Percentiles rank a stretch among this genome's conserved stretches.
phyloP scores from a whole-genome alignment of 2,329 filamentous ascomycete genomes.

The Pseudogymnoascus sp. region DNA sequence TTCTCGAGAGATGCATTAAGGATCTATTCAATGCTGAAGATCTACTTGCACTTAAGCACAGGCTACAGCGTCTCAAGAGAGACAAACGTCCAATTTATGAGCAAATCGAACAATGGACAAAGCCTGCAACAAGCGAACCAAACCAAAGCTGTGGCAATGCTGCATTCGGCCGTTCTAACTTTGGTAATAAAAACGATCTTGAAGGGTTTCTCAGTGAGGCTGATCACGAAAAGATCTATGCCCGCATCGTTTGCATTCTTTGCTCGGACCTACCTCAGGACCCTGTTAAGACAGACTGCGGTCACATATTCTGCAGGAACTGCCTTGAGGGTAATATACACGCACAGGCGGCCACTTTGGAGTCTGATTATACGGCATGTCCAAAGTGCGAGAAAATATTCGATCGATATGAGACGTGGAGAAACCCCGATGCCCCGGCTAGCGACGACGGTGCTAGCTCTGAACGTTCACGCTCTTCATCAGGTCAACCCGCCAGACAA shows the following conservation, averaged over 20 bases:
- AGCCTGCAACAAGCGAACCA: neutral
- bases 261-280: neutral
- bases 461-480: neutral
- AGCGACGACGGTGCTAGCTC: neutral
- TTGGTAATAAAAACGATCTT: neutral
- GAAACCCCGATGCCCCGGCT: neutral
- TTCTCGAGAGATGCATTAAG: constrained; percentile 26
- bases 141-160: neutral
- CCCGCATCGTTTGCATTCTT: neutral
- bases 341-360: neutral
- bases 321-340: neutral
- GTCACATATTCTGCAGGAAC: neutral
- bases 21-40: constrained; percentile 26
- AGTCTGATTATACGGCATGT: neutral
- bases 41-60: constrained; percentile 14
- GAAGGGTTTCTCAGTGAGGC: neutral
- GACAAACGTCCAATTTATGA: constrained; percentile 21
- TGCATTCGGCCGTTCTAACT: neutral
- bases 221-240: neutral
- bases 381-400: neutral
- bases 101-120: constrained; percentile 23
- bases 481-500: neutral
- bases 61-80: constrained; percentile 12
- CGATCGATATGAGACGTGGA: neutral
- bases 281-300: neutral